Evolutionary conservation across 2,329 filamentous ascomycete species (phyloP).

Genomic region (Madurella mycetomatis): DNA sequence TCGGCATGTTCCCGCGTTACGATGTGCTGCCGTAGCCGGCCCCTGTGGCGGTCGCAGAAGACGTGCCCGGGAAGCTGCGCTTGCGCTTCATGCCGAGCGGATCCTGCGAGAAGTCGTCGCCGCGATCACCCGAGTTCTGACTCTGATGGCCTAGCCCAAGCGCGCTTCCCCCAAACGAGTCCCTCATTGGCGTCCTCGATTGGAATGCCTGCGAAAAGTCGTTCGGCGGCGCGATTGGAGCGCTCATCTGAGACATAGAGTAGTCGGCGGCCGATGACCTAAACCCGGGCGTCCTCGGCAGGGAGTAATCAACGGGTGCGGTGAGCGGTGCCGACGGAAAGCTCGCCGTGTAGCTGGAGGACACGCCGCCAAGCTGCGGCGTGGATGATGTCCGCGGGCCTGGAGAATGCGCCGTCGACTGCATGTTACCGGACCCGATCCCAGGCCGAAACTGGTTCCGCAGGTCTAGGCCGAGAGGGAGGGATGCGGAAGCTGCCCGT

Average conservation of each 20-base stretch:
- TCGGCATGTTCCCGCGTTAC: not conserved
- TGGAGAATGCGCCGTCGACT: conserved; percentile 29
- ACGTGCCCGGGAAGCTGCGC: conserved; percentile 33
- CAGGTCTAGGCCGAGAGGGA: conserved; percentile 44
- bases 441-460: conserved; percentile 42
- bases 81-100: conserved; percentile 35
- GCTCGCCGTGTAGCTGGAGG: conserved; percentile 45
- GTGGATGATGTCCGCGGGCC: conserved; percentile 38
- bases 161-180: conserved; percentile 38
- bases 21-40: conserved; percentile 21
- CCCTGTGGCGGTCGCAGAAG: conserved; percentile 17
- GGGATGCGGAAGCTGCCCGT: conserved; percentile 45
- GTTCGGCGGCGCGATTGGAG: conserved; percentile 48
- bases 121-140: conserved; percentile 22
- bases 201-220: conserved; percentile 50
- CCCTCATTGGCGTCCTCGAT: conserved; percentile 42
- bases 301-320: conserved; percentile 49
- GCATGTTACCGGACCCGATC: conserved; percentile 26
- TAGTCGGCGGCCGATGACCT: conserved; percentile 41
- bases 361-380: conserved; percentile 35
- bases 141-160: conserved; percentile 22
- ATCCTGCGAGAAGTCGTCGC: conserved; percentile 29
- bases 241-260: conserved; percentile 51
- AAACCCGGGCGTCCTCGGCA: conserved; percentile 40
- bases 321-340: conserved; percentile 52